Evolutionary conservation across 2,329 filamentous ascomycete species (phyloP), one percentile per base, ranked within the genome.

Genomic region (Fusarium fujikuroi): DNA sequence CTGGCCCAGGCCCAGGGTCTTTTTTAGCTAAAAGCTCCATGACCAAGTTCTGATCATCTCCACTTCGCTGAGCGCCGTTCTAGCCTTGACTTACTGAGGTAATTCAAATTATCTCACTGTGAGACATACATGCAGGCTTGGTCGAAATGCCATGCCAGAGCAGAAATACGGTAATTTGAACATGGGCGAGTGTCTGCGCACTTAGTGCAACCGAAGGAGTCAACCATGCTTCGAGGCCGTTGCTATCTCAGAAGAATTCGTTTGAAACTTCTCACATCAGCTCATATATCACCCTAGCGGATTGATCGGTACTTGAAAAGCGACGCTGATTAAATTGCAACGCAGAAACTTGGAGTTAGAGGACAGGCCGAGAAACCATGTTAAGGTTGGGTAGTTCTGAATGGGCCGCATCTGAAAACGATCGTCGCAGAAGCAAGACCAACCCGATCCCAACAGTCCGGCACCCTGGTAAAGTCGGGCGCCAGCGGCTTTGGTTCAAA

Each of bases 401-500:
- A 69, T 70, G 70, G 70, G 62, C 60, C 70, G 50, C 56, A 59
- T 69, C 66, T 30, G 57, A 57, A 66, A 73, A 60, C 39, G 70
- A 73, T 73, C 66, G 66, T 60, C 70, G 18, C 58, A 71, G 34
- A 60, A 57, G 46, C 37, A 60, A 60, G 58, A 57, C 64, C 61
- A 53, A 36, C 58, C 25, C 69, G 63, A 70, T 70, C 56, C 72
- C 69, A 74, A 70, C 62, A 63, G 59, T 60, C 65, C 69, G 56
- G 63, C 59, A 65, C 70, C 66, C 71, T 63, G 75, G 70, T 74
- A 73, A 68, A 65, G 71, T 72, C 52, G 70, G 71, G 71, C 75
- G 75, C 73, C 75, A 76, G 75, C 69, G 73, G 73, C 66, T 69
- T 76, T 64, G 70, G 73, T 61, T 63, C 67, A 75, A 75, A 74